phyloP scores from a whole-genome alignment of 371 early-diverging fungal genomes.

The Mortierella polycephala region DNA sequence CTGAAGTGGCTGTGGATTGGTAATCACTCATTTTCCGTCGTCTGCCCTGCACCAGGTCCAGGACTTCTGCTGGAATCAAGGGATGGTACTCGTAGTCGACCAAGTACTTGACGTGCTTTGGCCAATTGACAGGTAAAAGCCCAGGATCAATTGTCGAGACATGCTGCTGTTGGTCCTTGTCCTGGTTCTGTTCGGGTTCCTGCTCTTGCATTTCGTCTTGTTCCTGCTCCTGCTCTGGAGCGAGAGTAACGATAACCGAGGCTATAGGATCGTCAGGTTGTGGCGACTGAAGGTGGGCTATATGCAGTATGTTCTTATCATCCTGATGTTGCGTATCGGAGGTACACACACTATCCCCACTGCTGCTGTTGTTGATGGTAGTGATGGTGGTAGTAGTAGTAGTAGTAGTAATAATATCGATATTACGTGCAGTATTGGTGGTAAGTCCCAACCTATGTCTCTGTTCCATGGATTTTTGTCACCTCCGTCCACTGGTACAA shows the following conservation, averaged over 20 bases:
- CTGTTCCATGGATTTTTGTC: neutral
- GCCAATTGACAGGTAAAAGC: slow-evolving; percentile 39
- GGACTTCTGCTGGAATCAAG: slow-evolving; percentile 10
- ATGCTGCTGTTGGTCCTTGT: slow-evolving; percentile 1
- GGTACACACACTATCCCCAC: too few species aligned
- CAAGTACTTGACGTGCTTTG: slow-evolving; percentile 38
- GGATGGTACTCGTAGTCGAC: slow-evolving; percentile 49
- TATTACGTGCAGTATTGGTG: neutral
- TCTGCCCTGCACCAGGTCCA: slow-evolving; percentile 37
- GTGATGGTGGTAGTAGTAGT: too few species aligned
- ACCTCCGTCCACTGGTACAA: neutral
- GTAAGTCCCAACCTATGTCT: neutral
- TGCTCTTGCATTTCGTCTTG: neutral
- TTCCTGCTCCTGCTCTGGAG: too few species aligned
- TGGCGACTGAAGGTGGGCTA: too few species aligned
- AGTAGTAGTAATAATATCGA: neutral
- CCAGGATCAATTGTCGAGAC: slow-evolving; percentile 22
- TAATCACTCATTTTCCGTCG: slow-evolving; percentile 8
- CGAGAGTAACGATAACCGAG: too few species aligned
- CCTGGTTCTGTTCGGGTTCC: neutral
- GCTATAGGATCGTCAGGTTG: too few species aligned
- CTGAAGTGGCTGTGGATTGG: neutral
- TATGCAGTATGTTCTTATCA: too few species aligned
- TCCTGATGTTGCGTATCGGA: too few species aligned
- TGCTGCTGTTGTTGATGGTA: too few species aligned